A percentile compares a stretch with the other conserved stretches of the same genome.
Evolutionary conservation across 768 basidiomycete genomes (phyloP).

Genomic region (Lactarius akahatsu): DNA sequence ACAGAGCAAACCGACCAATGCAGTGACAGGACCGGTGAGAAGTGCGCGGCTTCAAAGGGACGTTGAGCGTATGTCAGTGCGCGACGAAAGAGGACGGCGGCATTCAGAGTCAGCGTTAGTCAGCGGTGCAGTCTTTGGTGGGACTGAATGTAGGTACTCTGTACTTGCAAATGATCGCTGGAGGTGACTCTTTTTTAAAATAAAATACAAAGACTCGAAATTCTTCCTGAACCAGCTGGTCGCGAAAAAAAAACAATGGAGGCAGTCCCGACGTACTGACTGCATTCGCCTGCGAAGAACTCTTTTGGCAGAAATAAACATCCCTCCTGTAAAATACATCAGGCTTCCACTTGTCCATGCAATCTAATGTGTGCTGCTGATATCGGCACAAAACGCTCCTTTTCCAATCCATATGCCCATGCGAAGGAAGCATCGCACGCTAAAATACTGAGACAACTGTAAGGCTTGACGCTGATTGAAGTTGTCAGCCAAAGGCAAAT

Average conservation of each 20-base stretch:
- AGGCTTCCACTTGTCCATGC: not conserved
- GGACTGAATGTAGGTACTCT: not conserved
- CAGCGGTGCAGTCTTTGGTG: not conserved
- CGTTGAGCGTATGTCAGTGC: not conserved
- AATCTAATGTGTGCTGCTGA: not conserved
- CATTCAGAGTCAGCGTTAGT: not conserved
- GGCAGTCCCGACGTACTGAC: too few species aligned
- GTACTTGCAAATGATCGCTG: too few species aligned
- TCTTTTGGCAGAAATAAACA: not conserved
- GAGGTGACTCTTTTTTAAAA: too few species aligned
- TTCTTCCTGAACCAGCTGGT: too few species aligned
- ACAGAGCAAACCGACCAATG: not conserved
- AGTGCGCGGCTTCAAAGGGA: not conserved
- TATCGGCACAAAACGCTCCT: too few species aligned
- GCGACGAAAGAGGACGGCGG: not conserved
- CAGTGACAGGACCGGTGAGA: not conserved
- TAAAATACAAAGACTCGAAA: too few species aligned
- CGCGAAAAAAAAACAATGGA: too few species aligned
- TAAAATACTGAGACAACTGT: not conserved
- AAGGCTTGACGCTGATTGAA: not conserved
- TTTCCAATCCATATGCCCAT: not conserved
- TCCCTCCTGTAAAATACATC: not conserved
- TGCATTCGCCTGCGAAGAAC: too few species aligned
- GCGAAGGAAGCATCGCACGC: not conserved
- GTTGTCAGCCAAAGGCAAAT: not conserved